These are phyloP conservation scores for Balansia obtecta DNA, from an alignment of 2,329 filamentous ascomycete genomes.

Conservation along the genomic window DNA sequence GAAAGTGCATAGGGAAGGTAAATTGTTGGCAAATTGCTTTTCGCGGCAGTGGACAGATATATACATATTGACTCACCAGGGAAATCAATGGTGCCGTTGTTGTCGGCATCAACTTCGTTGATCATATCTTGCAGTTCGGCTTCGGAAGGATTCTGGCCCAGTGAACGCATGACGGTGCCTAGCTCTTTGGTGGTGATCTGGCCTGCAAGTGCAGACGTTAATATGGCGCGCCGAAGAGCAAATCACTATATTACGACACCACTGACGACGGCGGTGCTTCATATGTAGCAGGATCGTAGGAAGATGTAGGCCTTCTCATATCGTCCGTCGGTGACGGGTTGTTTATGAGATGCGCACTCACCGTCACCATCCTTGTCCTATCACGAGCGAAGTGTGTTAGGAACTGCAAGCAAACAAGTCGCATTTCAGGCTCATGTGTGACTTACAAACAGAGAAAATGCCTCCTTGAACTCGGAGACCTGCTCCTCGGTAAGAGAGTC, in stretches of 20 bases:
- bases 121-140: constrained; percentile 90
- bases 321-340: not conserved
- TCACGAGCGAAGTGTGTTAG: constrained; percentile 8
- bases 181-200: constrained; percentile 89
- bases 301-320: not conserved
- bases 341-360: constrained; percentile 36
- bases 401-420: not conserved
- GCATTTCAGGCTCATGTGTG: not conserved
- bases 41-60: not conserved
- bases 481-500: constrained; percentile 99
- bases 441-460: constrained; percentile 98
- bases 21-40: not conserved
- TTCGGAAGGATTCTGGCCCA: constrained; percentile 82
- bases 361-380: constrained; percentile 88
- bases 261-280: not conserved
- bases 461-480: constrained; percentile 99
- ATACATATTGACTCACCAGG: constrained; percentile 47
- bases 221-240: not conserved
- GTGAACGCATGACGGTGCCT: constrained; percentile 80
- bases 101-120: constrained; percentile 85
- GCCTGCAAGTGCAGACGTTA: constrained; percentile 34
- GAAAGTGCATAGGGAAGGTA: not conserved
- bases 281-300: not conserved
- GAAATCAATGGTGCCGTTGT: constrained; percentile 87
- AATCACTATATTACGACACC: not conserved